Base-by-base conservation (phyloP, 257 asterid species). In the Ajuga chamaepitys region DNA sequence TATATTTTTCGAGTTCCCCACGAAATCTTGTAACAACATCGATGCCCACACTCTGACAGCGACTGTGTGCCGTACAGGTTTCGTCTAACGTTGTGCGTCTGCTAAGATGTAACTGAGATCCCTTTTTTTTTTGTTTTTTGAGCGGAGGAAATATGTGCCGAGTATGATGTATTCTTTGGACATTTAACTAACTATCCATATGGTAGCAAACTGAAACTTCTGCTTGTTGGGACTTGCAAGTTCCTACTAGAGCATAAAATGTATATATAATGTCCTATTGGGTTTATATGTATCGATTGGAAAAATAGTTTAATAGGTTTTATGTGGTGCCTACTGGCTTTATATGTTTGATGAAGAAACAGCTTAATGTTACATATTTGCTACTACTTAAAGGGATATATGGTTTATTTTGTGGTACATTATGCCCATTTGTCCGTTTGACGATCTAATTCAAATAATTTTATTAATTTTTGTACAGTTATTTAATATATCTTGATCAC, bases 101-200 rank as follows among this genome's bases (percentile, higher is more conserved):
- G 9, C 44, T 37, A 26, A 47, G 37, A 55, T 52, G 35, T 57
- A 2, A 40, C 47, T 28, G 53, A 6, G 48, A 44, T 61, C 37
- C 47, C 58, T 69, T 30, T 4, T 21, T 8, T 22, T 50, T 50
- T 22, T 11, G 13, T 16, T 52, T 56, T 61, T 28, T 35, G 13
- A 58, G 50, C 55, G 62, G 69, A 57, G 60, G 66, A 25, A 66
- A 69, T 66, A 64, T 44, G 75, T 70, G 72, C 13, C 38, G 30
- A 60, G 37, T 70, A 17, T 48, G 65, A 51, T 68, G 51, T 62
- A 75, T 64, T 62, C 59, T 50, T 59, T 46, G 63, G 64, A 55
- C 30, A 44, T 37, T 55, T 47, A 17, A 38, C 68, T 8, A 22
- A 47, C n/a, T 25, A 38, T 55, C 13, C 64, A 50, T 64, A 57